Conservation (phyloP, 305 asterid genomes). For the Andrographis paniculata region DNA sequence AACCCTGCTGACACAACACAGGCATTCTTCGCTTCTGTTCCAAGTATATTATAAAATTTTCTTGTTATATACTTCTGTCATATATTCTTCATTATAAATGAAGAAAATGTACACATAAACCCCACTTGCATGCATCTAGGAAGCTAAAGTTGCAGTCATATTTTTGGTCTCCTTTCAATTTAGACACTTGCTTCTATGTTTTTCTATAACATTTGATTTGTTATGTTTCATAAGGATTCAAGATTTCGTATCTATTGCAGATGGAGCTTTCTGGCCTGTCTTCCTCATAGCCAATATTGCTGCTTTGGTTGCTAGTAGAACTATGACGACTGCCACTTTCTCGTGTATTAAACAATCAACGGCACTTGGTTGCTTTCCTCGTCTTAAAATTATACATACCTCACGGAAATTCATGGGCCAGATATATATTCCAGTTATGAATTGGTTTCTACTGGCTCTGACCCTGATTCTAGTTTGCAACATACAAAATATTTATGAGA, state of each 20-base stretch:
- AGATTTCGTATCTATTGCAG: constrained; percentile 39
- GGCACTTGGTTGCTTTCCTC: constrained; percentile 98
- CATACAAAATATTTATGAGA: constrained; percentile 88
- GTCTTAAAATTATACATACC: constrained; percentile 93
- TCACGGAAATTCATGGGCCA: constrained; percentile 99
- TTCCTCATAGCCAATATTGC: constrained; percentile 89
- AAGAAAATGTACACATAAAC: neutral
- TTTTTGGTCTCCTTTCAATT: neutral
- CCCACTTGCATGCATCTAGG: neutral
- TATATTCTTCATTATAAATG: no score
- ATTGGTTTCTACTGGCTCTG: constrained; percentile 86
- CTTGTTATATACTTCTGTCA: neutral
- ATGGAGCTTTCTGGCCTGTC: constrained; percentile 97
- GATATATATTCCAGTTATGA: constrained; percentile 95
- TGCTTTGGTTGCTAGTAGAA: constrained; percentile 98
- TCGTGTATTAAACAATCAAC: constrained; percentile 95
- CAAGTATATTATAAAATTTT: constrained; percentile 44
- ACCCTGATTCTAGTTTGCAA: constrained; percentile 85
- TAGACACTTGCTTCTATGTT: neutral
- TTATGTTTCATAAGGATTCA: neutral
- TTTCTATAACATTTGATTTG: constrained; percentile 6
- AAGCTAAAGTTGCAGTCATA: neutral
- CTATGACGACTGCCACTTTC: constrained; percentile 97
- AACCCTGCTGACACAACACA: constrained; percentile 93
- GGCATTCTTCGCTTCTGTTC: constrained; percentile 93